Conservation (phyloP, 768 basidiomycete species). For the Pleurotus salmoneostramineus region DNA sequence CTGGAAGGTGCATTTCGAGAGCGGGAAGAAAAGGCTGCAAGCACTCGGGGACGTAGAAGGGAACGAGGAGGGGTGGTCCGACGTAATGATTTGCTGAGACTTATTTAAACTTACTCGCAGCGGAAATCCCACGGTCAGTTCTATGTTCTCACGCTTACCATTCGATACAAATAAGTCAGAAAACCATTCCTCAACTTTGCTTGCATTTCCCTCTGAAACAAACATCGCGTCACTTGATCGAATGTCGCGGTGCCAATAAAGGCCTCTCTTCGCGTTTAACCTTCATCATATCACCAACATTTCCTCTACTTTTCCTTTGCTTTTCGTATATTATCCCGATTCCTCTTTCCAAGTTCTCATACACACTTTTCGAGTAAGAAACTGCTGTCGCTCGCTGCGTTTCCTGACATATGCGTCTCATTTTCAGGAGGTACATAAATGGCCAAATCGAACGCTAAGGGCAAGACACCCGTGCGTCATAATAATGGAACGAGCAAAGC, state of each 20-base stretch:
- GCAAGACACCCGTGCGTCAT: background rate
- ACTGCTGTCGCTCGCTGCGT: background rate
- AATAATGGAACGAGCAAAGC: background rate
- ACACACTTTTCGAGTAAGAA: background rate
- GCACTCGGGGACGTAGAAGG: too few relatives aligned
- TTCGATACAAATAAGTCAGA: too few relatives aligned
- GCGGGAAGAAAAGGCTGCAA: too few relatives aligned
- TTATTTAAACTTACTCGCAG: too few relatives aligned
- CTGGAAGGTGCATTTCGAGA: too few relatives aligned
- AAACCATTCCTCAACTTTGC: too few relatives aligned
- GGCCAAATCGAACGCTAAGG: background rate
- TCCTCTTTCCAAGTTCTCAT: background rate
- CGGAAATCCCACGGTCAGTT: too few relatives aligned
- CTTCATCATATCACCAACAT: background rate
- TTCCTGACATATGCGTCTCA: background rate
- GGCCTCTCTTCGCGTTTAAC: background rate
- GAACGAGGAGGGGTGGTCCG: too few relatives aligned
- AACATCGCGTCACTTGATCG: conserved; percentile 3
- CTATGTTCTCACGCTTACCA: too few relatives aligned
- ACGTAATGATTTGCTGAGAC: too few relatives aligned
- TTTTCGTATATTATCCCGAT: background rate
- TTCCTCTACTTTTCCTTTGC: background rate
- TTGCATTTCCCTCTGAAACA: background rate
- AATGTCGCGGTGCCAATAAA: background rate
- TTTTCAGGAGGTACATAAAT: background rate